Evolutionary conservation across 805 yeast genomes (phyloP), one percentile per base, ranked within the genome.

Genomic region (Pichia cephalocereana): DNA sequence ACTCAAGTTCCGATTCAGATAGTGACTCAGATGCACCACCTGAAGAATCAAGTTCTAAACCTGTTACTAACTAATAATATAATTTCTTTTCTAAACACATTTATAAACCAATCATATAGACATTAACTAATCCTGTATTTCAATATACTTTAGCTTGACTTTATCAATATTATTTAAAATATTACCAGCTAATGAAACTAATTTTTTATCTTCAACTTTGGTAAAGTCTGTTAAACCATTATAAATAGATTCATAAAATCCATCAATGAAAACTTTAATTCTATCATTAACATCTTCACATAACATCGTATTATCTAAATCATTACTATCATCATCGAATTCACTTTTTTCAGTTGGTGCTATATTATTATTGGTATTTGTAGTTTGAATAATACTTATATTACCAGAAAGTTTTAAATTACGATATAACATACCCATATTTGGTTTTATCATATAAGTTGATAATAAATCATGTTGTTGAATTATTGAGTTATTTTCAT

Each of bases 211-310:
- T 8, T 63, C 95, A 54, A 85, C 93, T 56, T 78, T 79, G 10
- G 79, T 63, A 32, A 78, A 57, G 38, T 68, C 68, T 1, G 65
- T 68, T 23, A 83, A 67, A 37, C 86, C 83, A 43, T 67, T 71
- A 19, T 57, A 47, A 44, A 86, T 68, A 11, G 76, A 77, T 2
- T 63, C 62, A 41, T 66, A 57, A 57, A 80, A 83, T 27, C 76
- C 70, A 47, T 80, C 85, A 40, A 66, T 59, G 48, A 85, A 63
- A 0, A 81, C 67, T 45, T 71, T 71, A 31, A 76, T 60, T 57
- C 93, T 68, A 2, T 83, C 78, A 5, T 68, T 66, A 34, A 69
- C 61, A 61, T 85, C 91, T 54, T 84, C 90, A 18, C 86, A 76
- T 1, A 54, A 44, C 45, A 52, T 50, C 6, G 53, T 36, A 46